Percentiles rank a stretch among this genome's conserved stretches.
Evolutionary conservation across 345 rosid genomes (phyloP).

Genomic region (Balakata baccata): DNA sequence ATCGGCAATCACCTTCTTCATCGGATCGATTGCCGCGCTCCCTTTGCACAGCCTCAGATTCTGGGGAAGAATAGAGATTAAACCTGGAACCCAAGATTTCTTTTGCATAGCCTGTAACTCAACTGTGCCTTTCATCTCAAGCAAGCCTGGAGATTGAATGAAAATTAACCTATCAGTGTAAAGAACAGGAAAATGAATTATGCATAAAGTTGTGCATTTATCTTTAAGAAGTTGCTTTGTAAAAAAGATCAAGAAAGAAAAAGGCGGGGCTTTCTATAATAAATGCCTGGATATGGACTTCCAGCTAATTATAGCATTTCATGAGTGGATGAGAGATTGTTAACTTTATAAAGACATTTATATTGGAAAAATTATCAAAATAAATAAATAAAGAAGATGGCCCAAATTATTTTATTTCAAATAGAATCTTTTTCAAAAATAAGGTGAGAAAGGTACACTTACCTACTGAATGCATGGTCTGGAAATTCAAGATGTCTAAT

Average conservation of each 20-base stretch:
- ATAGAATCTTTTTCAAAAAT: neutral
- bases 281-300: conserved; percentile 22
- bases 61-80: conserved; percentile 33
- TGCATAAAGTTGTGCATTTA: neutral
- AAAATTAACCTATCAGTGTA: neutral
- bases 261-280: neutral
- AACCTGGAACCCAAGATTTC: conserved; percentile 9
- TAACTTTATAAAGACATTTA: conserved; percentile 8
- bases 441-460: conserved; percentile 21
- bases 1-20: conserved; percentile 40
- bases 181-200: neutral
- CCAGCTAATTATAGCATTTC: conserved; percentile 14
- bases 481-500: conserved; percentile 66
- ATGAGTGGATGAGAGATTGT: conserved; percentile 15
- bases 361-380: conserved; percentile 6
- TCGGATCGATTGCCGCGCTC: conserved; percentile 31
- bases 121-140: conserved; percentile 46
- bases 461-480: conserved; percentile 71
- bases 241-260: neutral
- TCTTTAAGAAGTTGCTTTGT: neutral
- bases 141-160: conserved; percentile 41
- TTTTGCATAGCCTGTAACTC: conserved; percentile 20
- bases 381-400: conserved; percentile 14
- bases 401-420: neutral
- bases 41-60: conserved; percentile 45